Evolutionary conservation across 257 asterid species (phyloP), one percentile per base, ranked within the genome.

Genomic region (Leptodermis oblonga): DNA sequence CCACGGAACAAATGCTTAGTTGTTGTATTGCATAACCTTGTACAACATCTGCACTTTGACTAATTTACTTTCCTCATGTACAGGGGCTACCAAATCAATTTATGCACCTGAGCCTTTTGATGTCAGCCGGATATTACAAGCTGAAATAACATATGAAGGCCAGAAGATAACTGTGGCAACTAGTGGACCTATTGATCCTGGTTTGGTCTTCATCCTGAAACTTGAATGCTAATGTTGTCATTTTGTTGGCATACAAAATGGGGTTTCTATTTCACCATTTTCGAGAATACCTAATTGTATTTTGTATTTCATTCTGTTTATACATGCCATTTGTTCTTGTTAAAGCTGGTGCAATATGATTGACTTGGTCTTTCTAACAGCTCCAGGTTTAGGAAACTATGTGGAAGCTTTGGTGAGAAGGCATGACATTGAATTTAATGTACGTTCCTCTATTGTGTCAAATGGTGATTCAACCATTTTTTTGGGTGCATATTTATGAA

Each of bases 101-200:
- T 94, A 94, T 78, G 98, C 98, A 73, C 98, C 97, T 0, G 98
- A 92, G 79, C 97, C 98, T 17, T 85, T 86, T 72, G 98, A 92
- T 43, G 86, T 90, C 28, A 92, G 90, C 51, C 86, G 95, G 69
- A 89, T 90, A 79, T 78, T 92, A 67, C 88, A 92, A 86, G 95
- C 79, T 60, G 97, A 88, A 82, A 82, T 92, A 36, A 34, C 79
- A 20, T 75, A 82, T 63, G 82, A 84, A 63, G 87, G 89, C 73
- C 89, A 79, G 63, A 86, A 75, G 72, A 79, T 76, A 48, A 76
- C 82, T 15, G 78, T 90, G 65, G 75, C 87, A 23, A 88, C 92
- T 22, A 49, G 78, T 67, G 88, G 90, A 70, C 83, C 93, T 28
- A 86, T 92, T 23, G 77, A 84, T 82, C 90, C 88, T 84, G 97